Base-by-base conservation (phyloP, 2,329 filamentous ascomycete genomes). In the Lasiodiplodia theobromae region DNA sequence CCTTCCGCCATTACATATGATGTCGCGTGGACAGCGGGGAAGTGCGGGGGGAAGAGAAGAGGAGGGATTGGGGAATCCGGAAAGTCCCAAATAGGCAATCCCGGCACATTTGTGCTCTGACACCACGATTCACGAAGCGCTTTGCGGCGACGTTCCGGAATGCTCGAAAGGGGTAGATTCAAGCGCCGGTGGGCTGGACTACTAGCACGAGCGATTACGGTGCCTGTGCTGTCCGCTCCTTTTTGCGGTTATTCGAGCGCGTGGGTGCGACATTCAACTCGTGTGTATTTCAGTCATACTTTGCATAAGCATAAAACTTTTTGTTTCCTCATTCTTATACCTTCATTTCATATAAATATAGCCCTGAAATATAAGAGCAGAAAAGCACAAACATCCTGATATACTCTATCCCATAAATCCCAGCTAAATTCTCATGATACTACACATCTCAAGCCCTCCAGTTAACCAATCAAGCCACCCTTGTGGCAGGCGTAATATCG, bases 81-180 rank as follows among this genome's bases (percentile, higher is more conserved):
- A 28, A 63, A 63, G 12, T 11, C 58, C 58, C 40, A 28, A 63
- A 51, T 37, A 63, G 58, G 58, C 47, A 63, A 51, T 63, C 58
- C 58, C 40, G 44, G 8, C 0, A 11, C 18, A 11, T 21, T 8
- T 34, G 28, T 37, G 25, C 58, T 37, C 58, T 21, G 44, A 51
- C 25, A 11, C 10, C 4, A 18, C 21, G 7, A 25, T 34, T 40
- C 40, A 31, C 40, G n/a, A 31, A 31, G 31, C 38, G 58, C 47
- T 16, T 11, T 10, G 58, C 58, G 57, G 44, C 57, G 25, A 51
- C 44, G 58, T 21, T 23, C 34, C 18, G 54, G 31, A 28, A 49
- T 5, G 44, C 31, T 34, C 58, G 11, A 63, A 63, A 49, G 4
- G 4, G 58, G 58, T 37, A 63, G 25, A 49, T 18, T 1, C n/a